Evolutionary conservation across 768 basidiomycete species (phyloP), one percentile per base, ranked within the genome.

Genomic region (Termitomyces sp.): DNA sequence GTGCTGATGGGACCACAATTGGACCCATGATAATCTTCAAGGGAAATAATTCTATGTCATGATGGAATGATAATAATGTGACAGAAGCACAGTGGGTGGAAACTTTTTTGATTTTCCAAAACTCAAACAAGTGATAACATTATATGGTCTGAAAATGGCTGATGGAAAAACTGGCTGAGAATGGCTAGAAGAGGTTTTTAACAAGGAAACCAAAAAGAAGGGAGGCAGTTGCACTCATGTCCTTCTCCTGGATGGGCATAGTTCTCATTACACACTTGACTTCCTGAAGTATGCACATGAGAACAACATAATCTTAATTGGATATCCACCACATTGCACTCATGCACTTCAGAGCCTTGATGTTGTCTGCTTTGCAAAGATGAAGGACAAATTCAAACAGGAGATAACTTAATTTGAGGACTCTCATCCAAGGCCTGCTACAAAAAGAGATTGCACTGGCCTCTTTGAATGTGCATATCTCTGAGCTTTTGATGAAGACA

Each of bases 331-430:
- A 13, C 75, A 77, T 49, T 75, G 72, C 58, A 77, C 72, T 0
- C 73, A 79, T 66, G 69, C 68, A 0, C 64, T 76, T 5, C 77
- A 80, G 60, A 75, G 76, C 9, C 72, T 80, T 22, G 74, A 79
- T 64, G 75, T 78, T 22, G 73, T 75, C 2, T 76, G 74, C 57
- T 79, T 79, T 62, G 72, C 67, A 26, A 65, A 52, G 53, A 70
- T 79, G 71, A 80, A 79, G 62, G 50, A 57, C n/a, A 31, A 45
- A 5, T 57, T 24, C 29, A 64, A 36, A 66, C 61, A 52, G 64
- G 71, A 16, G 28, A 63, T 8, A 28, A 53, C 39, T 13, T 16
- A 26, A 12, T 74, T 70, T 47, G 66, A 75, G 55, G 54, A 64
- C 5, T n/a, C 39, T 26, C 62, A 61, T 29, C 41, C 56, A 13